Base-by-base conservation (phyloP, 2,329 filamentous ascomycete genomes). In the Periconia digitata region DNA sequence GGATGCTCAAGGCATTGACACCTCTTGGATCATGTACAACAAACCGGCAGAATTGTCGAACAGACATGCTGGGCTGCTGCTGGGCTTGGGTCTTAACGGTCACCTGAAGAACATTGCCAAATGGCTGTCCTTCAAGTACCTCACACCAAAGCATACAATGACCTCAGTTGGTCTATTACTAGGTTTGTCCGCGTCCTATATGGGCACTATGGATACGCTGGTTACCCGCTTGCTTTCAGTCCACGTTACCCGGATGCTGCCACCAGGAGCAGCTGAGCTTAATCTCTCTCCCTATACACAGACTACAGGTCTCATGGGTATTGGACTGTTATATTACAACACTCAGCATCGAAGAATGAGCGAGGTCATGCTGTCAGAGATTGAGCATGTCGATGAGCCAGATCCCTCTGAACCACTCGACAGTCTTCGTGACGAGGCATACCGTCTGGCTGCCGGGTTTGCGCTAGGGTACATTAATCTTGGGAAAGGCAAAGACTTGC, bases 111-210 rank as follows among this genome's bases (percentile, higher is more conserved):
- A 85, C 7, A 82, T 99, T 22, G 94, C 94, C 2, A 97, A 97
- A 75, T 99, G 94, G 92, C 87, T 99, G 37, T 92, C 92, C 8
- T 99, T 97, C 80, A 97, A 96, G 66, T 99, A 99, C 60, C 77
- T 99, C n/a, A 99, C 94, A 0, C 92, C 94, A 1, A 99, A 99
- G 65, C 95, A 99, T 71, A 95, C 92, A 21, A 99, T 99, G 94
- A 97, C 94, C 20, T 97, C 94, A 1, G 92, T 99, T 46, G 94
- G 94, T 8, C 78, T 99, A n/a, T 79, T 99, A 3, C 79, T 99
- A 0, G 94, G 94, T 1, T 78, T 99, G 16, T 92, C 94, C 8
- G 94, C 90, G 21, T 97, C 94, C 1, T 95, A 96, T 66, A 80
- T 96, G 58, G 94, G 95, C 1, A 97, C 92, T 2, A 97, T 97